Percentiles rank a stretch among this genome's conserved stretches.
Evolutionary conservation across 2,329 filamentous ascomycete species (phyloP).

Genomic region (Neonectria punicea): DNA sequence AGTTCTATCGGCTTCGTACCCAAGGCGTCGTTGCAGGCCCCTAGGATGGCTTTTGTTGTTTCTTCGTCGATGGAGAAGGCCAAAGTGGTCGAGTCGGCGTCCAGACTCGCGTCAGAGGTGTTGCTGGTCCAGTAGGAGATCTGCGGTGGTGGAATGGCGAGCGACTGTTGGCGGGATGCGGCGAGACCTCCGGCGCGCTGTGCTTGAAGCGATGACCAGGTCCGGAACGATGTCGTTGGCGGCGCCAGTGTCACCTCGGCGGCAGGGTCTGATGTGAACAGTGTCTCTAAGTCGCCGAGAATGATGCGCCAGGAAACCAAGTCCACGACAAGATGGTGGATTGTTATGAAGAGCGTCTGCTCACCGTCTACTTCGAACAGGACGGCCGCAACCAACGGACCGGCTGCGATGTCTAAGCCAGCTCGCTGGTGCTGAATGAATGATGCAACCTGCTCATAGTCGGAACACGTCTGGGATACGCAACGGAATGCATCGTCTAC

Average conservation of each 20-base stretch:
- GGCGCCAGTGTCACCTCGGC: neutral
- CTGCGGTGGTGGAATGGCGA: conserved; percentile 9
- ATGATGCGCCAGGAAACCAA: conserved; percentile 24
- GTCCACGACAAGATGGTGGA: conserved; percentile 26
- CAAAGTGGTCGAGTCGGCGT: neutral
- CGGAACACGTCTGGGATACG: conserved; percentile 3
- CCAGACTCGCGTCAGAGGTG: neutral
- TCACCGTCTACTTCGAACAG: conserved; percentile 16
- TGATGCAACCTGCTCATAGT: conserved; percentile 17
- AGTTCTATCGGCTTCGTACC: conserved; percentile 23
- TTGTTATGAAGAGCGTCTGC: conserved; percentile 16
- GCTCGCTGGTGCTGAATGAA: conserved; percentile 16
- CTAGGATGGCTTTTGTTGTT: conserved; percentile 11
- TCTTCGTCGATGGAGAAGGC: conserved; percentile 13
- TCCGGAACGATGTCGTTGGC: conserved; percentile 17
- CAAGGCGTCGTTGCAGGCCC: conserved; percentile 13
- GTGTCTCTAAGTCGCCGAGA: conserved; percentile 15
- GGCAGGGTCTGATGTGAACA: neutral
- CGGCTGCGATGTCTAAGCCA: conserved; percentile 8
- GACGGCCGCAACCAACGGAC: conserved; percentile 6
- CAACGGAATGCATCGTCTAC: conserved; percentile 7
- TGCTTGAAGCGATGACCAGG: conserved; percentile 19
- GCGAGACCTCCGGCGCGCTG: conserved; percentile 6
- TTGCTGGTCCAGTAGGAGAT: conserved; percentile 17
- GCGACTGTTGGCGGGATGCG: neutral